Conservation (phyloP, 1,139 yeast species). For the Nakaseomyces sp. region DNA sequence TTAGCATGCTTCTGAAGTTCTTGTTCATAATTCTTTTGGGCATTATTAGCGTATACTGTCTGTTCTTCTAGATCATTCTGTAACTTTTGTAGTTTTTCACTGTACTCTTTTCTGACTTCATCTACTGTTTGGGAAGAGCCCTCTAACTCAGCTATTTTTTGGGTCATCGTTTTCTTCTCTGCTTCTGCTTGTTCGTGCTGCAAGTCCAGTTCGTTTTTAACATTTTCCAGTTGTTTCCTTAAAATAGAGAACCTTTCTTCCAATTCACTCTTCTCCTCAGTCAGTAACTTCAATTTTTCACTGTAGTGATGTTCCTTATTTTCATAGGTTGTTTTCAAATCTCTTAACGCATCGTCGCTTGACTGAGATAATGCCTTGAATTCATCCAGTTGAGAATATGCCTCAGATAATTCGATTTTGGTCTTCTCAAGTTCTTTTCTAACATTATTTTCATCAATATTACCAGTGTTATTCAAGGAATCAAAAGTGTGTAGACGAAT, state of each 20-base stretch:
- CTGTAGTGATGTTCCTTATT: slow-evolving; percentile 34
- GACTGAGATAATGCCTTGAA: slow-evolving; percentile 43
- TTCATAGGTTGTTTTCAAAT: slow-evolving; percentile 38
- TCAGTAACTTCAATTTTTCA: slow-evolving; percentile 30
- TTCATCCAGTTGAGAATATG: slow-evolving; percentile 41
- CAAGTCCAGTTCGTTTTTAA: slow-evolving; percentile 27
- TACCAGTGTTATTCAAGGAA: slow-evolving; percentile 17
- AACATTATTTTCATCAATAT: slow-evolving; percentile 26
- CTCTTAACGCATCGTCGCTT: slow-evolving; percentile 42
- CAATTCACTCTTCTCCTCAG: slow-evolving; percentile 33
- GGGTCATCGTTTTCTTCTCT: slow-evolving; percentile 18
- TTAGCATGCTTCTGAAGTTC: slow-evolving; percentile 52
- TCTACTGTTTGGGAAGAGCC: slow-evolving; percentile 23
- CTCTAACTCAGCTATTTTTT: slow-evolving; percentile 19
- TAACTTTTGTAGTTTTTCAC: slow-evolving; percentile 33
- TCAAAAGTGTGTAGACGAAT: slow-evolving; percentile 32
- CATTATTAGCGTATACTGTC: slow-evolving; percentile 40
- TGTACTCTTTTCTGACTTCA: slow-evolving; percentile 33
- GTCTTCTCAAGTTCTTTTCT: slow-evolving; percentile 37
- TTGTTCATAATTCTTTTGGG: slow-evolving; percentile 49
- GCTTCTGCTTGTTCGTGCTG: slow-evolving; percentile 15
- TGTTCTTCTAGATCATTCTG: slow-evolving; percentile 46
- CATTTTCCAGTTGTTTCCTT: slow-evolving; percentile 31
- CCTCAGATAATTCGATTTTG: slow-evolving; percentile 39
- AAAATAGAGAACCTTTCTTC: slow-evolving; percentile 33